Evolutionary conservation across 208 protist species (phyloP), one percentile per base, ranked within the genome.

Genomic region (Leptomonas pyrrhocoris): DNA sequence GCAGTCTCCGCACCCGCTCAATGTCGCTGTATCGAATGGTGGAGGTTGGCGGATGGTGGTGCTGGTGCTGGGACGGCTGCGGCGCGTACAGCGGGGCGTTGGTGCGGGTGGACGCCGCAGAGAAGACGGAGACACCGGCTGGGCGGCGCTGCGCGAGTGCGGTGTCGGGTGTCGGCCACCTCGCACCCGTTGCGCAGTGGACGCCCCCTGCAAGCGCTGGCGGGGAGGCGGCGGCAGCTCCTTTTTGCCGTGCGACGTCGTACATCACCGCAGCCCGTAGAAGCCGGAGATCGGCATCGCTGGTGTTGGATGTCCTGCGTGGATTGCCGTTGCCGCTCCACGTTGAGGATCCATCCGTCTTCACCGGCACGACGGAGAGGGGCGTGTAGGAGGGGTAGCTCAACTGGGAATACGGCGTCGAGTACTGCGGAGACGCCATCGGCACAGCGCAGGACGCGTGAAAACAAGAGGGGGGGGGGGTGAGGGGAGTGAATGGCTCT

Each of bases 331-430:
- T 63, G 58, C 58, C 15, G 23, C 27, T 48, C 18, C 7, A 19
- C 21, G 19, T 25, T 8, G 49, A 54, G 16, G 76, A 68, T 8
- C 13, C 68, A 8, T 36, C 31, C 34, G 13, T 2, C 57, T 84
- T 79, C 19, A 61, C 48, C 2, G 77, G 77, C 27, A 74, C 49
- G 2, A 73, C 67, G 0, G 77, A 77, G 43, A 81, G 61, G 0
- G 76, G 74, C 13, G 74, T 79, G 61, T 81, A 86, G 38, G 57
- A 74, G 9, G 77, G 81, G 55, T 78, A 83, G 36, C 62, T 84
- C n/a, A 80, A 60, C 21, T 21, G 38, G 0, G 81, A 78, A 30
- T 73, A 83, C 15, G 69, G 73, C 16, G 71, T 81, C 18, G 74
- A 80, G 55, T 73, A 83, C 45, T 83, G 72, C 25, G 57, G 65